phyloP scores from a whole-genome alignment of 208 protist genomes.

The Trypanosoma caninum region DNA sequence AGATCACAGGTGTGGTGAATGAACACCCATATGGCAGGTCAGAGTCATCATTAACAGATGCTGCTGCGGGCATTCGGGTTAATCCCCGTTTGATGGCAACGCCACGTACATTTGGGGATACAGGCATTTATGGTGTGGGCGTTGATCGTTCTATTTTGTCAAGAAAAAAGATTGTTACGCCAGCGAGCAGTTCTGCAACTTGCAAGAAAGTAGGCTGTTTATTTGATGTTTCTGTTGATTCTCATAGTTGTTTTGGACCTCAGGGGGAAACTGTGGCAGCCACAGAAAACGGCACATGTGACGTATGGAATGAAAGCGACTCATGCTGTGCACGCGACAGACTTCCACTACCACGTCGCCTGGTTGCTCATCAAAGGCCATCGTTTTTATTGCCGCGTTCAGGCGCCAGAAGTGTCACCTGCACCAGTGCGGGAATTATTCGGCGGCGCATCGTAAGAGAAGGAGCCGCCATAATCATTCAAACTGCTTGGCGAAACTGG shows the following conservation, averaged over 20 bases:
- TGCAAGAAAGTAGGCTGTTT: too few species aligned
- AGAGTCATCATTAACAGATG: not conserved
- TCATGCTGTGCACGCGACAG: too few species aligned
- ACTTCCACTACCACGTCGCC: not conserved
- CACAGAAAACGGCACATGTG: too few species aligned
- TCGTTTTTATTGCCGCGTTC: not conserved
- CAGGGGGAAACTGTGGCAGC: too few species aligned
- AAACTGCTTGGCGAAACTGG: conserved; percentile 39
- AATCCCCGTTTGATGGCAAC: not conserved
- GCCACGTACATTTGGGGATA: not conserved
- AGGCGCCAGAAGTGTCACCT: not conserved
- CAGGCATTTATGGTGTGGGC: not conserved
- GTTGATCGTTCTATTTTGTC: not conserved
- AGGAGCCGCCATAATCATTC: conserved; percentile 54
- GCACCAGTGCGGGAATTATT: conserved; percentile 11
- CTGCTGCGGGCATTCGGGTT: not conserved
- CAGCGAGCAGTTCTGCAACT: too few species aligned
- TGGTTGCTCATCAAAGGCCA: too few species aligned
- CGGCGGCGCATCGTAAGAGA: conserved; percentile 35
- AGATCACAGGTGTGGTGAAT: too few species aligned
- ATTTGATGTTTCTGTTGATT: too few species aligned
- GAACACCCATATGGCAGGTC: not conserved
- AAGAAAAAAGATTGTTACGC: too few species aligned
- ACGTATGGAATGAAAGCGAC: not conserved
- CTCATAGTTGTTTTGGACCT: too few species aligned